Conservation (phyloP, 495 filamentous ascomycete species). For the Aspergillus kassunensis region DNA sequence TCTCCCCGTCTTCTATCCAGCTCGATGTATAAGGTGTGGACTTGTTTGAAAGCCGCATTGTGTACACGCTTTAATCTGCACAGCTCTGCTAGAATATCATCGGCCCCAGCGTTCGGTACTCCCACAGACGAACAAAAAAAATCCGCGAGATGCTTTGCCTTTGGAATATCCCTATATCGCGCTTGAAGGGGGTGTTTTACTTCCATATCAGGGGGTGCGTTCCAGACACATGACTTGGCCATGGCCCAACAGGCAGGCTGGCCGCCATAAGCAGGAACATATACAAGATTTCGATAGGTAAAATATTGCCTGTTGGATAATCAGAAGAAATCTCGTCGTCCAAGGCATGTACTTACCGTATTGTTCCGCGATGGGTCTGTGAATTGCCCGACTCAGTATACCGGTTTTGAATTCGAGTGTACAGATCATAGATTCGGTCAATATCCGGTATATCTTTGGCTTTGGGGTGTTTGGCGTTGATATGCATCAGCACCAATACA, state of each 20-base stretch:
- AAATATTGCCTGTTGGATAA: constrained; percentile 6
- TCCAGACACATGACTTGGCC: constrained; percentile 11
- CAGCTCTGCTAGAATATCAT: constrained; percentile 21
- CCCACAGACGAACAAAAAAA: constrained; percentile 21
- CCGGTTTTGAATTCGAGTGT: constrained; percentile 9
- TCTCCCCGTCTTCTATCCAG: constrained; percentile 5
- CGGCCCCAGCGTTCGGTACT: constrained; percentile 15
- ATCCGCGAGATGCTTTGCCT: constrained; percentile 7
- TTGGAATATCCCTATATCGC: constrained; percentile 1
- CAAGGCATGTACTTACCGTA: constrained; percentile 4
- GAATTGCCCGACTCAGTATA: constrained; percentile 1
- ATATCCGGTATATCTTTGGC: background rate
- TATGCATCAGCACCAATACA: too few species aligned
- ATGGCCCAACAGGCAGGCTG: constrained; percentile 1
- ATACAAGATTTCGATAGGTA: background rate
- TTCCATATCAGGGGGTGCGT: constrained; percentile 13
- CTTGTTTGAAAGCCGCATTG: constrained; percentile 4
- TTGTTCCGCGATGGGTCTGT: background rate
- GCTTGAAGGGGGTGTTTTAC: constrained; percentile 7
- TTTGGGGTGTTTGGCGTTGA: background rate
- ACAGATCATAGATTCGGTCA: constrained; percentile 15
- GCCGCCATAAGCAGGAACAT: background rate
- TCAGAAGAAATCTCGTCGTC: too few species aligned
- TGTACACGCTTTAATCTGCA: background rate
- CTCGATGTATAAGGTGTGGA: constrained; percentile 11